Evolutionary conservation across 495 filamentous ascomycete species (phyloP).

Genomic region (Xylaria grammica): DNA sequence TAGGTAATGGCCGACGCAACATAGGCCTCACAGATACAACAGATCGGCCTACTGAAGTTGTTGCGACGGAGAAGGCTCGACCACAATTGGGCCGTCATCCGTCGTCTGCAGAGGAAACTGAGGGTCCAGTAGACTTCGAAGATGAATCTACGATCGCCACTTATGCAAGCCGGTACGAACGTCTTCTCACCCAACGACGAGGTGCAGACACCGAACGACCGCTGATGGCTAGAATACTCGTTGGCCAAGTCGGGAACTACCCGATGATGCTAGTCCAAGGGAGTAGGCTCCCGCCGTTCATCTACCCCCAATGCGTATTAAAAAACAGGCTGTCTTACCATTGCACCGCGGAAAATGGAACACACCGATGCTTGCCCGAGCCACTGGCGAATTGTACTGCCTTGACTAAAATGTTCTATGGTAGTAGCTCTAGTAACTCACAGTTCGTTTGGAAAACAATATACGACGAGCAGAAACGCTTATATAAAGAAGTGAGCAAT

Average conservation of each 20-base stretch:
- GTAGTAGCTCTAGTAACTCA: not conserved
- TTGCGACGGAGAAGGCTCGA: not conserved
- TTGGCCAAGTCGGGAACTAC: slow-evolving; percentile 20
- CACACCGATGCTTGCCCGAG: slow-evolving; percentile 19
- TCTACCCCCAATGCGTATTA: slow-evolving; percentile 20
- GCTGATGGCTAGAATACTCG: slow-evolving; percentile 15
- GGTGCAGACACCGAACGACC: not conserved
- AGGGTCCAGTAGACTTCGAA: not conserved
- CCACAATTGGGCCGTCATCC: not conserved
- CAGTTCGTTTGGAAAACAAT: not conserved
- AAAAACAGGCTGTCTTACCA: slow-evolving; percentile 5
- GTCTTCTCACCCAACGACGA: not conserved
- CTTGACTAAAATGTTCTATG: not conserved
- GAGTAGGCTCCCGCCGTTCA: slow-evolving; percentile 23
- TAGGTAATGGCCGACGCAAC: not conserved
- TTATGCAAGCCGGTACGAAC: not conserved
- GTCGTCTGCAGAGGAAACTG: not conserved
- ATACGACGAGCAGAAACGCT: slow-evolving; percentile 2
- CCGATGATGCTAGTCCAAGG: slow-evolving; percentile 17
- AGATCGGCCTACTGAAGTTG: not conserved
- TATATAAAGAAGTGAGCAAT: not conserved
- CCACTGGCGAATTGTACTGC: slow-evolving; percentile 15
- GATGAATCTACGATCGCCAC: not conserved
- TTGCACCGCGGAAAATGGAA: slow-evolving; percentile 13
- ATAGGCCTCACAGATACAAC: no score